These are phyloP conservation scores for Moniliophthora roreri DNA, from an alignment of 1,284 basidiomycete species.

Conservation along the genomic window DNA sequence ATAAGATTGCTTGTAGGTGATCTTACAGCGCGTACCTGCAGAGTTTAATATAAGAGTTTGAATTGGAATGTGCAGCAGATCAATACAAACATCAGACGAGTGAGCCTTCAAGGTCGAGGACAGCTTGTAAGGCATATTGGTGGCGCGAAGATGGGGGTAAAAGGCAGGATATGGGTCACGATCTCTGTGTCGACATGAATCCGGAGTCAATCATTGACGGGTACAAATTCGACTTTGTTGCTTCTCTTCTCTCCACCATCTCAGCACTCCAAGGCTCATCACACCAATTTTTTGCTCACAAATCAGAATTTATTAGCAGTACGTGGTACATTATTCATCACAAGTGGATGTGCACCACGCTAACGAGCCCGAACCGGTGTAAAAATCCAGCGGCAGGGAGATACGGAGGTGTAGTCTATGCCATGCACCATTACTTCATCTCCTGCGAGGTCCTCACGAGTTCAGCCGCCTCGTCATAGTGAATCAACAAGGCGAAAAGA, in stretches of 20 bases:
- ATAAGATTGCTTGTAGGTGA: conserved; percentile 72
- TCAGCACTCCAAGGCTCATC: too few species aligned
- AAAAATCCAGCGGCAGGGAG: conserved; percentile 61
- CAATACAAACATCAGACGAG: conserved; percentile 67
- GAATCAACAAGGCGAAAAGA: conserved; percentile 46
- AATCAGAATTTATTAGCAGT: too few species aligned
- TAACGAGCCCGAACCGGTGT: conserved; percentile 75
- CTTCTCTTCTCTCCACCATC: background rate
- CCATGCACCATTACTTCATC: conserved; percentile 85
- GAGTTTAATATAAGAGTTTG: conserved; percentile 13
- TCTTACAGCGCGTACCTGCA: conserved; percentile 72
- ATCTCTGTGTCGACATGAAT: too few species aligned
- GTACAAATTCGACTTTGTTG: background rate
- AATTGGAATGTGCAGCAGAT: background rate
- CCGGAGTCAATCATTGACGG: too few species aligned
- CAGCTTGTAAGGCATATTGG: conserved; percentile 77
- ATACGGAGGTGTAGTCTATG: conserved; percentile 84
- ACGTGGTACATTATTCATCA: too few species aligned
- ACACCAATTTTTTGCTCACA: too few species aligned
- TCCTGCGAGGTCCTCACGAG: conserved; percentile 81
- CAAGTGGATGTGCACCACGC: conserved; percentile 70
- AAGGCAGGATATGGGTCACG: conserved; percentile 14
- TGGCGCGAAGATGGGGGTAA: conserved; percentile 16
- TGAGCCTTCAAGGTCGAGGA: conserved; percentile 76
- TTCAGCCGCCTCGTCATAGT: conserved; percentile 51